A percentile compares a stretch with the other conserved stretches of the same genome.
Evolutionary conservation across 495 filamentous ascomycete genomes (phyloP).

Genomic region (Aspergillus avenaceus): DNA sequence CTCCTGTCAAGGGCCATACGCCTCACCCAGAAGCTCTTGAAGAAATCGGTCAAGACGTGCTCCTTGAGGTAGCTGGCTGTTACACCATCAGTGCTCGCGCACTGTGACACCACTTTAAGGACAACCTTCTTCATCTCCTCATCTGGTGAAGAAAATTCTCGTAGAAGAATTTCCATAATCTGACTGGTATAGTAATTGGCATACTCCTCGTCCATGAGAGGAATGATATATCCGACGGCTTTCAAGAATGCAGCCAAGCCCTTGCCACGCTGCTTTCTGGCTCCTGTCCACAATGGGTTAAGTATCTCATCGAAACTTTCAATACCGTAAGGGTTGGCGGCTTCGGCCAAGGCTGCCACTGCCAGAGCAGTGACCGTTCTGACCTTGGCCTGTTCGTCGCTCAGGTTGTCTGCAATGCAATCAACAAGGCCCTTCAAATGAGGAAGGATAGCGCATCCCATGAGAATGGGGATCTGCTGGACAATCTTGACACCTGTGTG

Average conservation of each 20-base stretch:
- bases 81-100: constrained; percentile 89
- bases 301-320: constrained; percentile 98
- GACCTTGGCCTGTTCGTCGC: constrained; percentile 97
- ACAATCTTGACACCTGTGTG: constrained; percentile 99
- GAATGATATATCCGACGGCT: constrained; percentile 97
- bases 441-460: constrained; percentile 96
- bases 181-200: constrained; percentile 98
- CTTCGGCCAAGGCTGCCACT: constrained; percentile 93
- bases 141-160: constrained; percentile 93
- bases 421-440: constrained; percentile 96
- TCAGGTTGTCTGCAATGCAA: constrained; percentile 91
- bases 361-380: constrained; percentile 92
- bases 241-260: constrained; percentile 94
- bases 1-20: constrained; percentile 95
- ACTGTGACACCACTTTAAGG: constrained; percentile 96
- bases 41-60: constrained; percentile 90
- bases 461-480: constrained; percentile 98
- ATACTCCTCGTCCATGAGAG: constrained; percentile 99
- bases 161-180: constrained; percentile 97
- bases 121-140: constrained; percentile 99
- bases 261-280: constrained; percentile 92
- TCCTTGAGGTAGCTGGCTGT: constrained; percentile 93
- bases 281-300: constrained; percentile 95
- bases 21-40: constrained; percentile 98
- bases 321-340: constrained; percentile 97